Evolutionary conservation across 805 yeast genomes (phyloP), one percentile per base, ranked within the genome.

Genomic region (Lipomyces mesembrius): DNA sequence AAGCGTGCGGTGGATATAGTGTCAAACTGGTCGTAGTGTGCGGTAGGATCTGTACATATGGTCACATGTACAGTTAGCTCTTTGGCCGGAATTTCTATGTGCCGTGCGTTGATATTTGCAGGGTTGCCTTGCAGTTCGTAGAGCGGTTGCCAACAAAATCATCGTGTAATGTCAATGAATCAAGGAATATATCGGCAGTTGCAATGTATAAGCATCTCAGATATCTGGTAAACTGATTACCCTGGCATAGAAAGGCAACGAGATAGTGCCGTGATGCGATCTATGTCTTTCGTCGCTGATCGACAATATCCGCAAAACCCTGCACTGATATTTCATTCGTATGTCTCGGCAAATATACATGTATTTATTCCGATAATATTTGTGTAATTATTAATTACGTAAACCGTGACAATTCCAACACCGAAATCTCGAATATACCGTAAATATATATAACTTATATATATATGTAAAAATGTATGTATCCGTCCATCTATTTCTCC

Each of bases 401-500:
- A 27, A 25, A 57, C 14, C 17, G n/a, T n/a, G 11, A 37, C 37
- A 53, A 17, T 37, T 29, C 27, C 52, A 34, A 57, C 57, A 51
- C 34, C 27, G 34, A 6, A 17, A 52, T 34, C n/a, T 27, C 37
- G n/a, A 35, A n/a, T 17, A 14, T 25, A 22, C 56, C 22, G 29
- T n/a, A 6, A 43, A 43, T 43, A 43, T 43, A n/a, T n/a, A n/a
- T n/a, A n/a, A n/a, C n/a, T n/a, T n/a, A n/a, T n/a, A n/a, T 17
- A 17, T n/a, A 43, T 37, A 3, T 6, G 9, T n/a, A 43, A n/a
- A 8, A n/a, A 17, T 6, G 20, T 17, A 17, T 17, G 12, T 35
- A 35, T 43, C 1, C 20, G 25, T n/a, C 20, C 32, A 1, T 25
- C 53, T 60, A 64, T 29, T 61, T 59, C 60, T 57, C 68, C 59